Percentiles rank a stretch among this genome's conserved stretches.
phyloP scores from a whole-genome alignment of 306 rosid genomes.

The Casuarina cunninghamiana region DNA sequence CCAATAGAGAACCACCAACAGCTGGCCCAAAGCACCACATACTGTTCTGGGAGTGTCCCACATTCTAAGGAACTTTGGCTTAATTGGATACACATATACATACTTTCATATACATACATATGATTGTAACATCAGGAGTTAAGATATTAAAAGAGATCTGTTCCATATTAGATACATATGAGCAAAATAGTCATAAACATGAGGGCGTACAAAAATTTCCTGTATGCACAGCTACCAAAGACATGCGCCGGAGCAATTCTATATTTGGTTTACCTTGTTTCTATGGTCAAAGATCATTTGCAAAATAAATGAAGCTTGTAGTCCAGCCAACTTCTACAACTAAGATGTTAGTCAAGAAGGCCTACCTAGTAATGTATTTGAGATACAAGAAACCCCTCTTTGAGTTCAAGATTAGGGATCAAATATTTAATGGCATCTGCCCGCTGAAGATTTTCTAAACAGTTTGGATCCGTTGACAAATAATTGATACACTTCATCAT shows the following conservation, averaged over 20 bases:
- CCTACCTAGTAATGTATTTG: constrained; percentile 89
- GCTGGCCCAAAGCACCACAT: no score
- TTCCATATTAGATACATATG: background rate
- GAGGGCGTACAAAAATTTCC: background rate
- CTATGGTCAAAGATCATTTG: constrained; percentile 1
- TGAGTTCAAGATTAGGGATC: constrained; percentile 96
- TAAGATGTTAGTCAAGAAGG: constrained; percentile 27
- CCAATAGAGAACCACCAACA: no score
- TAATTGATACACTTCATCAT: constrained; percentile 88
- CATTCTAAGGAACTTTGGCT: no score
- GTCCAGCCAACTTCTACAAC: constrained; percentile 14
- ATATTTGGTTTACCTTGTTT: background rate
- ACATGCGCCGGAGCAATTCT: no score
- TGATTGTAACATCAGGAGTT: background rate
- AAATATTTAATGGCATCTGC: constrained; percentile 96
- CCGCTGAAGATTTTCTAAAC: constrained; percentile 98
- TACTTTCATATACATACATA: no score
- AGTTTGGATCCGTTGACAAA: constrained; percentile 97
- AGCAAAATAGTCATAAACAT: background rate
- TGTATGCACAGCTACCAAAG: background rate
- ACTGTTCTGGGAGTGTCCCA: no score
- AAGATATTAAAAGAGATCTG: background rate
- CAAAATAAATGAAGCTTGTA: constrained; percentile 8
- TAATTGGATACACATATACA: no score
- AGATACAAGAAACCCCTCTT: constrained; percentile 90